Conservation (phyloP, 495 filamentous ascomycete genomes). For the Tuber microsphaerosporum region DNA sequence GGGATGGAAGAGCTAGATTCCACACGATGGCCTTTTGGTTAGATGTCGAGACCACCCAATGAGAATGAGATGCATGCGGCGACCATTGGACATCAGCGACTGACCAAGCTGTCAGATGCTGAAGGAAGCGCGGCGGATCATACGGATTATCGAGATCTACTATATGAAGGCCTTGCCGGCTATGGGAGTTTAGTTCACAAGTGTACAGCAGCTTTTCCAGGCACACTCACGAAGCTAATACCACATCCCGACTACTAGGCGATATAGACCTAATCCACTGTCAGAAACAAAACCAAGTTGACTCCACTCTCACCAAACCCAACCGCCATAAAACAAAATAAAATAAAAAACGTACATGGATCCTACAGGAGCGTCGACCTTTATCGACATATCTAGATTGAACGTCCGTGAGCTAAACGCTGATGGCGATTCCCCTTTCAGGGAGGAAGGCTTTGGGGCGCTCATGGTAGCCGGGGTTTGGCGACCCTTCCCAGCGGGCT, state of each 20-base stretch:
- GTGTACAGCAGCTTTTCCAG: background rate
- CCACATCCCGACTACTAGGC: constrained; percentile 84
- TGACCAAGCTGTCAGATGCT: constrained; percentile 83
- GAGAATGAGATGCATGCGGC: constrained; percentile 78
- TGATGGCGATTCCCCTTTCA: constrained; percentile 49
- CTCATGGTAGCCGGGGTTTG: constrained; percentile 41
- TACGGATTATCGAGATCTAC: constrained; percentile 90
- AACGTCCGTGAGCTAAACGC: constrained; percentile 83
- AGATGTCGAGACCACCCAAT: constrained; percentile 88
- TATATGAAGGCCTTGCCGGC: constrained; percentile 77
- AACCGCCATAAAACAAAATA: background rate
- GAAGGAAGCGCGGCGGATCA: constrained; percentile 76
- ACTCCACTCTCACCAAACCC: constrained; percentile 4
- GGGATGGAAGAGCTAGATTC: constrained; percentile 78
- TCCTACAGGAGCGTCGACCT: constrained; percentile 69
- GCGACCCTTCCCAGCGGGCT: background rate
- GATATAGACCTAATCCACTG: constrained; percentile 57
- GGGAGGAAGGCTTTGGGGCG: constrained; percentile 16
- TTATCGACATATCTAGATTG: constrained; percentile 72
- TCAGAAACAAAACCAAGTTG: constrained; percentile 49
- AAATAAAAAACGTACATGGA: constrained; percentile 49
- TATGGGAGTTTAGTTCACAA: constrained; percentile 39
- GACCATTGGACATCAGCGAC: constrained; percentile 99
- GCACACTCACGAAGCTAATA: constrained; percentile 67
- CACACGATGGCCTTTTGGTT: constrained; percentile 93